phyloP scores from a whole-genome alignment of 2,329 filamentous ascomycete genomes.

The Sarocladium strictum region DNA sequence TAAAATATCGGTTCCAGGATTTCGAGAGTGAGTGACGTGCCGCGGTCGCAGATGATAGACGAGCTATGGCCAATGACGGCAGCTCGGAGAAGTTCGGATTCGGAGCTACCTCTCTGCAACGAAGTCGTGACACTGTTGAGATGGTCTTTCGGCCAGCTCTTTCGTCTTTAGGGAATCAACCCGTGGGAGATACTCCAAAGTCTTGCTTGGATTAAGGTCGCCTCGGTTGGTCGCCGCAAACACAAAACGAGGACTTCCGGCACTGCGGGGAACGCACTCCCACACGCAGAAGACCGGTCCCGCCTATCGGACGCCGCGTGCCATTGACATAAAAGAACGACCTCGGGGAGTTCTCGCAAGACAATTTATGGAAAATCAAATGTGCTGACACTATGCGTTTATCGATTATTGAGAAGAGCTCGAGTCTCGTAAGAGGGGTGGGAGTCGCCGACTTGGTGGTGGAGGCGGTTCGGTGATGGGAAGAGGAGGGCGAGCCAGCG shows the following conservation, averaged over 20 bases:
- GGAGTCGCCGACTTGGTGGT: background rate
- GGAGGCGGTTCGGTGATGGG: background rate
- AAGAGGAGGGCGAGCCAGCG: background rate
- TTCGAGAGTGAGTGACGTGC: too few relatives aligned
- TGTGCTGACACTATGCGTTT: too few relatives aligned
- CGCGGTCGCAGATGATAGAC: background rate
- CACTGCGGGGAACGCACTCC: conserved; percentile 51
- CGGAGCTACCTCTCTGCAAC: background rate
- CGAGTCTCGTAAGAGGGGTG: conserved; percentile 10
- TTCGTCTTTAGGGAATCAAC: background rate
- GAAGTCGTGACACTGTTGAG: background rate
- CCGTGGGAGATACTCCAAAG: background rate
- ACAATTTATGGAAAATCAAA: too few relatives aligned
- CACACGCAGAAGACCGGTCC: conserved; percentile 50
- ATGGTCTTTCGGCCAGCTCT: background rate
- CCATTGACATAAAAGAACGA: conserved; percentile 47
- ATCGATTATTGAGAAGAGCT: background rate
- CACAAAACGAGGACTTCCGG: conserved; percentile 29
- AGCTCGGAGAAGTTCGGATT: conserved; percentile 2
- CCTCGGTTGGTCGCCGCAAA: conserved; percentile 9
- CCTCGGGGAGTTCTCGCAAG: too few relatives aligned
- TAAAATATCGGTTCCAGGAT: too few relatives aligned
- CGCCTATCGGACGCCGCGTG: conserved; percentile 49
- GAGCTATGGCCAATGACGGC: background rate
- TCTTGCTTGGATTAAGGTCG: background rate